A percentile compares a stretch with the other conserved stretches of the same genome.
phyloP scores from a whole-genome alignment of 2,329 filamentous ascomycete genomes.

The Coleophoma eucalyptorum region DNA sequence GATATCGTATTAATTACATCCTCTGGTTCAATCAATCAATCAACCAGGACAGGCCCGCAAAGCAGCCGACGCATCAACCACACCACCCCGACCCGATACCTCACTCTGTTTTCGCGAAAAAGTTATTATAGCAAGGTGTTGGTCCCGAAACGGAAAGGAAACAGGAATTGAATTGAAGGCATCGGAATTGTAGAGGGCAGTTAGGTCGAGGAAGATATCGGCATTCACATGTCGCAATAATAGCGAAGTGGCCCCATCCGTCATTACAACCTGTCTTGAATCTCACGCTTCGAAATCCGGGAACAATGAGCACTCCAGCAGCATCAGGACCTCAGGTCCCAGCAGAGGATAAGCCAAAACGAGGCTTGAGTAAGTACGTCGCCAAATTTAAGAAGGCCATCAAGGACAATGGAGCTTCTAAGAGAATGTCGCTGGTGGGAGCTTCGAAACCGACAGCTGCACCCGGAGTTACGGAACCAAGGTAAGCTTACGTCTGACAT shows the following conservation, averaged over 20 bases:
- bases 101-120: neutral
- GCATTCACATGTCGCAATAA: neutral
- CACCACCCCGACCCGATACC: neutral
- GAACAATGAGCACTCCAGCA: slow-evolving; percentile 1
- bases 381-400: slow-evolving; percentile 2
- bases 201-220: too few species aligned
- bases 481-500: neutral
- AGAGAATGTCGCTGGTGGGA: neutral
- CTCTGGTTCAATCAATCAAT: neutral
- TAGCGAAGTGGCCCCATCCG: neutral
- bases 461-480: neutral
- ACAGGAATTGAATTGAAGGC: neutral
- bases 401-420: neutral
- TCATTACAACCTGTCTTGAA: neutral
- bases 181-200: too few species aligned
- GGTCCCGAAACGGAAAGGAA: neutral
- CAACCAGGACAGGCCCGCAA: too few species aligned
- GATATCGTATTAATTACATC: neutral
- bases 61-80: neutral
- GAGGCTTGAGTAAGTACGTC: slow-evolving; percentile 3
- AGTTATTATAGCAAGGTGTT: neutral
- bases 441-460: neutral
- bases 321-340: slow-evolving; percentile 1
- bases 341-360: neutral
- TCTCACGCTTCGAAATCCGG: neutral